These are phyloP conservation scores for Nicotiana sylvestris DNA, from an alignment of 257 asterid genomes.

Conservation along the genomic window DNA sequence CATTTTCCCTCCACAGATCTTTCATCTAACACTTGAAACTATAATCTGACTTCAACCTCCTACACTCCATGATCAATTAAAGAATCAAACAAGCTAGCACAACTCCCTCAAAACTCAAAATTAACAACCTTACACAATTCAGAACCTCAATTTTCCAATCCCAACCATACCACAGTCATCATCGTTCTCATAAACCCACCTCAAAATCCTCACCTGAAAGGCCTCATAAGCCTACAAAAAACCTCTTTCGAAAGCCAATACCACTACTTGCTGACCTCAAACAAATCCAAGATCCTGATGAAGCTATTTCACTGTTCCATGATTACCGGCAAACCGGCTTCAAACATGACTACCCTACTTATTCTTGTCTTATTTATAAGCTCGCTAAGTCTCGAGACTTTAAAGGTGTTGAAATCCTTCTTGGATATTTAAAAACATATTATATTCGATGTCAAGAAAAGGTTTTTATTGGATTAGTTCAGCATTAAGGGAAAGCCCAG, in stretches of 20 bases:
- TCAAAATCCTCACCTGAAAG: constrained; percentile 22
- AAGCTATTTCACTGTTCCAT: constrained; percentile 48
- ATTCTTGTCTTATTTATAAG: constrained; percentile 65
- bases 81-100: background rate
- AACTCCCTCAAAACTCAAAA: background rate
- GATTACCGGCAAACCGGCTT: constrained; percentile 50
- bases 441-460: constrained; percentile 61
- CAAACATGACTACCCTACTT: constrained; percentile 84
- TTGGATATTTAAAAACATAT: constrained; percentile 34
- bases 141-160: constrained; percentile 11
- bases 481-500: constrained; percentile 61
- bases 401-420: constrained; percentile 51
- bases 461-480: constrained; percentile 62
- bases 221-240: constrained; percentile 36
- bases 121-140: background rate
- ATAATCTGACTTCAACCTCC: background rate
- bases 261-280: constrained; percentile 69
- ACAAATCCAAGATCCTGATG: constrained; percentile 45
- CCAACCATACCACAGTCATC: constrained; percentile 27
- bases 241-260: constrained; percentile 43
- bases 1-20: background rate
- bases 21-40: background rate
- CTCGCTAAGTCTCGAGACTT: constrained; percentile 62
- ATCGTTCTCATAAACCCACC: constrained; percentile 25
- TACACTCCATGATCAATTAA: constrained; percentile 7